Conservation (phyloP, 2,329 filamentous ascomycete species). For the Penicillium sumatraense region DNA sequence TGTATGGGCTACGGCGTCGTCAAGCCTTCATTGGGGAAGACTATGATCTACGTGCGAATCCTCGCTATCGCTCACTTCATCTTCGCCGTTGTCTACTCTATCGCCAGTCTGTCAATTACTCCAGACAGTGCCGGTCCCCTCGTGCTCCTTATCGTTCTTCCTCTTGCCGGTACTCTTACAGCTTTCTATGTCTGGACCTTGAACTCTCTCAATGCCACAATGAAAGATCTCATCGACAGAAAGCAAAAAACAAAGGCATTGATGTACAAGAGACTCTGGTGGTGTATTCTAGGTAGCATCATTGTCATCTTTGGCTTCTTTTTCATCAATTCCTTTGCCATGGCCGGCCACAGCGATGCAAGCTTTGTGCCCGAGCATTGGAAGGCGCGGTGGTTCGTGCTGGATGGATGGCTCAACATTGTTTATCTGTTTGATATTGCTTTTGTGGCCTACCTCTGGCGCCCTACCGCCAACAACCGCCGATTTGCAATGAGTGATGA, state of each 20-base stretch:
- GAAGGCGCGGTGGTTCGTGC: constrained; percentile 96
- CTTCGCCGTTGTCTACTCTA: constrained; percentile 90
- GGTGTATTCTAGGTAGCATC: constrained; percentile 91
- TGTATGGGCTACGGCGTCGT: constrained; percentile 99
- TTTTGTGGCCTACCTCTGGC: constrained; percentile 94
- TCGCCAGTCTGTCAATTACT: constrained; percentile 85
- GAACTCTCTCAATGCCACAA: constrained; percentile 90
- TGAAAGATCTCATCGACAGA: constrained; percentile 92
- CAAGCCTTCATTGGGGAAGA: constrained; percentile 86
- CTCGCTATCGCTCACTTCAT: constrained; percentile 91
- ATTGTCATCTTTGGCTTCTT: constrained; percentile 97
- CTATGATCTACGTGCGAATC: constrained; percentile 92
- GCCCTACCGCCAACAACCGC: constrained; percentile 93
- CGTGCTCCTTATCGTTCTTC: constrained; percentile 89
- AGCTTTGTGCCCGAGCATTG: constrained; percentile 96
- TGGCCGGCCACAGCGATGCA: constrained; percentile 80
- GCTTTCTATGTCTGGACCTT: constrained; percentile 99
- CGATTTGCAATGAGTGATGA: constrained; percentile 99
- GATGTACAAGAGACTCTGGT: constrained; percentile 99
- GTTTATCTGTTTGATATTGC: constrained; percentile 94
- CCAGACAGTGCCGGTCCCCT: constrained; percentile 89
- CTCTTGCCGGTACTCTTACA: constrained; percentile 87
- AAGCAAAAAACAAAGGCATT: constrained; percentile 90
- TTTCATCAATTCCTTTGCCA: constrained; percentile 96
- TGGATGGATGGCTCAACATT: constrained; percentile 96